Evolutionary conservation across 2,329 filamentous ascomycete species (phyloP), one percentile per base, ranked within the genome.

Genomic region (Cercospora sojina): DNA sequence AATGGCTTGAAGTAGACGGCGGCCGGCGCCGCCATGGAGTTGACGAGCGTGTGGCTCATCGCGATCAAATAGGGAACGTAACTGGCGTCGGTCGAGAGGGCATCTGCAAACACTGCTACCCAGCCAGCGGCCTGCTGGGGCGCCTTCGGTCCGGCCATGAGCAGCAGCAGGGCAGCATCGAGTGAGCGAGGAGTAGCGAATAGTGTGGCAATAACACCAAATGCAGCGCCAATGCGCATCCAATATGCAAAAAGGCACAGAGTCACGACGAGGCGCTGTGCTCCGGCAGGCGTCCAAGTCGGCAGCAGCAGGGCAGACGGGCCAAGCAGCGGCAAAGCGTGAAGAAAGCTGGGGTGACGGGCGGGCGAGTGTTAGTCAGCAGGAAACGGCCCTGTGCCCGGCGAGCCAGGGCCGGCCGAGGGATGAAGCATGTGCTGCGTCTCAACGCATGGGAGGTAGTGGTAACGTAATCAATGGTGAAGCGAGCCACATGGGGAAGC

Each of bases 1-100:
- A 69, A 55, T 7, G 70, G 68, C 67, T 70, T 71, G 67, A 70
- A 71, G 59, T 70, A 71, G 41, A 71, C 59, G 29, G 70, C 70
- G 20, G 69, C 61, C 13, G 70, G 70, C 9, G 69, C 29, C 13
- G 64, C 64, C 31, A 69, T 51, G 0, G 67, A 59, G 56, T 59
- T 59, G 56, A 59, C 29, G 20, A 61, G 38, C 16, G 59, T 18
- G 23, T 61, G 59, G 29, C 23, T n/a, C 16, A 59, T n/a, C 6
- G 57, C 38, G 38, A 62, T 41, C 35, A 41, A 41, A 3, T 41
- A 41, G n/a, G 35, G 35, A 41, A n/a, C 35, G 35, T 41, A 41
- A 41, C n/a, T 41, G 35, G 35, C 35, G 43, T 51, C 18, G 60
- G 60, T 55, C 12, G 47, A 55, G 47, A 62, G 31, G n/a, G 31